These are phyloP conservation scores for Trichomonas gallinae DNA, from an alignment of 208 protist species.

Conservation along the genomic window DNA sequence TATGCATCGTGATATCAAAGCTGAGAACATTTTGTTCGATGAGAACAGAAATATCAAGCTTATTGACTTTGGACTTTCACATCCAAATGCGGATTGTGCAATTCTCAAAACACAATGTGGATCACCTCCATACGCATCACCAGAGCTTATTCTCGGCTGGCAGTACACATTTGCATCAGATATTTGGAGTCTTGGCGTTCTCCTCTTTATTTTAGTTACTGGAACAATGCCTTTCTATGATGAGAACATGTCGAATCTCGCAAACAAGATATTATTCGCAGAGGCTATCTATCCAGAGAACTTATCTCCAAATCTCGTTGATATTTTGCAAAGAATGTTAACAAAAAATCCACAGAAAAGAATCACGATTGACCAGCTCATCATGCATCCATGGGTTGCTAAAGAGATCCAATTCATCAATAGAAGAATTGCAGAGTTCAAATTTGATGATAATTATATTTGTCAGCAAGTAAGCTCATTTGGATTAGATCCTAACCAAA, in stretches of 20 bases:
- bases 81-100: conserved; percentile 29
- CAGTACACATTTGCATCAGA: neutral
- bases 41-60: neutral
- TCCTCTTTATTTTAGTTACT: neutral
- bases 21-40: neutral
- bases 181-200: conserved; percentile 17
- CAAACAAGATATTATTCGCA: neutral
- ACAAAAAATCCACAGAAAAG: neutral
- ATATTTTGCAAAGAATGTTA: neutral
- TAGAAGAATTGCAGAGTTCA: too few species aligned
- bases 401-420: neutral
- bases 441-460: too few species aligned
- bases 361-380: neutral
- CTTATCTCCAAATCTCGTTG: neutral
- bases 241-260: neutral
- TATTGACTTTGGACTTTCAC: neutral
- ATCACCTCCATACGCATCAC: neutral
- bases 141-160: neutral
- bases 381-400: neutral
- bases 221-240: neutral
- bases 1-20: neutral
- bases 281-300: neutral
- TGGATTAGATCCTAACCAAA: too few species aligned
- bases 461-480: too few species aligned
- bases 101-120: neutral